Percentiles rank a stretch among this genome's conserved stretches.
Evolutionary conservation across 75 land plant genomes (phyloP).

Genomic region (Larix kaempferi): DNA sequence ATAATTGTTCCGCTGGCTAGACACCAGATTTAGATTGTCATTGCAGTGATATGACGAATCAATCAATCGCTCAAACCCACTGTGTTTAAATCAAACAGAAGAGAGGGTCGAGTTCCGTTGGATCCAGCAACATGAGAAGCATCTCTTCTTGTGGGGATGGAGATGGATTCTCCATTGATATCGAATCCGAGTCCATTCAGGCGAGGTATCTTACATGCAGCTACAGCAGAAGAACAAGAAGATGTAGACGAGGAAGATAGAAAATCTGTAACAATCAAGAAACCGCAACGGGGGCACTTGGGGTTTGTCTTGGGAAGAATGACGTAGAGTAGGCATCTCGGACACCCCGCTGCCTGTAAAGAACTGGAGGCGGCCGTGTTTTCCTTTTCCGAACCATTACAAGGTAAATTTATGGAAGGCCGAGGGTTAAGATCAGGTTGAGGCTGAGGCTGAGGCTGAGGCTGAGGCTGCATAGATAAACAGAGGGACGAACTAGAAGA

Average conservation of each 20-base stretch:
- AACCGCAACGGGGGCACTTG: slow-evolving; percentile 2
- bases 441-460: not conserved
- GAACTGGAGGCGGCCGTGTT: not conserved
- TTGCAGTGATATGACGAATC: too few species aligned
- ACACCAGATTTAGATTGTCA: too few species aligned
- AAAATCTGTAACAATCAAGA: not conserved
- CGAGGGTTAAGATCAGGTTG: not conserved
- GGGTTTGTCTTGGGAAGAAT: not conserved
- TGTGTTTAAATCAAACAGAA: too few species aligned
- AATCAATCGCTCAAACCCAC: too few species aligned
- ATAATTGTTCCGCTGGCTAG: too few species aligned
- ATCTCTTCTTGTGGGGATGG: too few species aligned
- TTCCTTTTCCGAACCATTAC: not conserved
- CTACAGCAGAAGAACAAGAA: too few species aligned
- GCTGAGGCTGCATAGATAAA: too few species aligned
- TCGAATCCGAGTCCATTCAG: not conserved
- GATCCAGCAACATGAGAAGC: too few species aligned
- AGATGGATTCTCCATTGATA: too few species aligned
- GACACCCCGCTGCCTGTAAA: slow-evolving; percentile 3
- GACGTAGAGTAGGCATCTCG: slow-evolving; percentile 1
- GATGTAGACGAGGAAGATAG: not conserved
- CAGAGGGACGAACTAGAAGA: not conserved
- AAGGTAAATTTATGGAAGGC: not conserved
- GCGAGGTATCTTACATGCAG: not conserved
- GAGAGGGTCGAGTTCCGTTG: too few species aligned